Evolutionary conservation across 2,329 filamentous ascomycete genomes (phyloP).

Genomic region (Nemania sp.): DNA sequence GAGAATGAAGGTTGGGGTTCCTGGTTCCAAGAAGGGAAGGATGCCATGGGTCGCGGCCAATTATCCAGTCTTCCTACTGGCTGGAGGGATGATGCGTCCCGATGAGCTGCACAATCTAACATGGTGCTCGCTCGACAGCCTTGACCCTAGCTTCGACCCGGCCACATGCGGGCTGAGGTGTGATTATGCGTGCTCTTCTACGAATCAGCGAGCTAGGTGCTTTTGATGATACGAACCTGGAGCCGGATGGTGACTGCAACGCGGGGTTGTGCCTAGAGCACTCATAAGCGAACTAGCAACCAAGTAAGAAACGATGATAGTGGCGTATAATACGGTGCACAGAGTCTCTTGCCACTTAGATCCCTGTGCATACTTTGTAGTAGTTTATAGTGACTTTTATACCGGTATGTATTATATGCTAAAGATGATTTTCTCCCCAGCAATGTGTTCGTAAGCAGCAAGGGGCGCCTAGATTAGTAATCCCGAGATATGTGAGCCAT

Average conservation of each 20-base stretch:
- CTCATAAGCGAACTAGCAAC: neutral
- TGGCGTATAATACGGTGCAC: neutral
- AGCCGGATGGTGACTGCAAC: neutral
- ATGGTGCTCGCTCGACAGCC: neutral
- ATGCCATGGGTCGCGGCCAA: conserved; percentile 1
- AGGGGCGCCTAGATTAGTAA: neutral
- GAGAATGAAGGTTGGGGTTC: conserved; percentile 2
- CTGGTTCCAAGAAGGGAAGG: neutral
- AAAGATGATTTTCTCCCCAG: neutral
- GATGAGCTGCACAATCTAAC: neutral
- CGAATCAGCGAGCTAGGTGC: neutral
- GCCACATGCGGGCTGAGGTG: conserved; percentile 3
- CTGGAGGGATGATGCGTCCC: neutral
- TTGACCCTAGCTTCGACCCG: neutral
- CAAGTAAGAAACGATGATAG: neutral
- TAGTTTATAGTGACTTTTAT: no score
- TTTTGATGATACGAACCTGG: neutral
- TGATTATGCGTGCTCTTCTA: conserved; percentile 6
- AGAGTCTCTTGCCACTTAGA: no score
- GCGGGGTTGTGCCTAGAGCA: conserved; percentile 17
- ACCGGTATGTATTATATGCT: no score
- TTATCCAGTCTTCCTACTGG: neutral
- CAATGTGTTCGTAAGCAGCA: neutral
- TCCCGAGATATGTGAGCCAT: neutral
- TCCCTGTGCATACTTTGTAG: no score